Evolutionary conservation across 2,329 filamentous ascomycete genomes (phyloP).

Genomic region (Didymella glomerata): DNA sequence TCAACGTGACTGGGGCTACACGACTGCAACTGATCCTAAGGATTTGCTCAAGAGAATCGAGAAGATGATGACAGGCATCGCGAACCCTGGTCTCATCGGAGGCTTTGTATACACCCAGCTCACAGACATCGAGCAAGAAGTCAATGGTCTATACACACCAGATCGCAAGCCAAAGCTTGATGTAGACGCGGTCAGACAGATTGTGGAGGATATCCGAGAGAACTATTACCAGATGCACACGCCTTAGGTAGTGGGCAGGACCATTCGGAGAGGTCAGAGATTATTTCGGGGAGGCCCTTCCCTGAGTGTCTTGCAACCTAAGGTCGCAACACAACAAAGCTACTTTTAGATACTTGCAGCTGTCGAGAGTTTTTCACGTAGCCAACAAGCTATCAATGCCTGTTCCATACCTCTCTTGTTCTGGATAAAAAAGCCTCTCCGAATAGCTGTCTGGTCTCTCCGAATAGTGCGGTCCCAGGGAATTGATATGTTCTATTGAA

Average conservation of each 20-base stretch:
- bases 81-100: constrained; percentile 64
- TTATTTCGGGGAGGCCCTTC: too few species aligned
- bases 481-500: background rate
- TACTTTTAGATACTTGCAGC: too few species aligned
- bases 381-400: too few species aligned
- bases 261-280: too few species aligned
- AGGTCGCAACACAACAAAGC: too few species aligned
- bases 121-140: constrained; percentile 71
- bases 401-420: too few species aligned
- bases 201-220: constrained; percentile 60
- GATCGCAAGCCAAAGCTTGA: constrained; percentile 68
- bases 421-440: too few species aligned
- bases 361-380: too few species aligned
- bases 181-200: constrained; percentile 63
- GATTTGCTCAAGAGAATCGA: constrained; percentile 68
- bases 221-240: constrained; percentile 35
- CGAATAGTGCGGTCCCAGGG: too few species aligned
- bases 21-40: constrained; percentile 67
- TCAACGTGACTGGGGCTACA: constrained; percentile 69
- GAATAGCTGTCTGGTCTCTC: too few species aligned
- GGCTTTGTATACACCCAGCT: constrained; percentile 74
- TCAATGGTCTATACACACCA: constrained; percentile 72
- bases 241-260: constrained; percentile 1
- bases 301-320: too few species aligned
- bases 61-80: constrained; percentile 66